These are phyloP conservation scores for Alternaria ethzedia DNA, from an alignment of 2,329 filamentous ascomycete species.

Conservation along the genomic window DNA sequence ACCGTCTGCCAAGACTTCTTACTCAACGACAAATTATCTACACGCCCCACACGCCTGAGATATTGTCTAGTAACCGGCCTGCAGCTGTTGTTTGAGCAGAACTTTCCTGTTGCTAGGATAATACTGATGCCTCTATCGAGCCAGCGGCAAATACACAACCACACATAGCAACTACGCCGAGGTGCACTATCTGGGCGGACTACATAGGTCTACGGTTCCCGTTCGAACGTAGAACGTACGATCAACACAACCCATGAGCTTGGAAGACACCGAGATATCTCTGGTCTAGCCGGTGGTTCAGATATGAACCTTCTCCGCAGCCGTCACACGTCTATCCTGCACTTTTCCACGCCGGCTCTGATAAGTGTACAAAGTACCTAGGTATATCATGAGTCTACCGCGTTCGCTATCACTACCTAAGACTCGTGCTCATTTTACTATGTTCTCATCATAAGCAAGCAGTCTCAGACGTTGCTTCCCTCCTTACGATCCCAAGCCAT, in stretches of 20 bases:
- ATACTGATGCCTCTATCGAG: neutral
- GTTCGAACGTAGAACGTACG: neutral
- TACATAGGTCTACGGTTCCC: neutral
- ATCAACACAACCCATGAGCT: neutral
- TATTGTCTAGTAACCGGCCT: neutral
- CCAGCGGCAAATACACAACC: neutral
- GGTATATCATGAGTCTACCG: neutral
- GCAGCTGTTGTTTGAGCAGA: neutral
- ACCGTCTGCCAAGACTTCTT: neutral
- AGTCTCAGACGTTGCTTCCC: neutral
- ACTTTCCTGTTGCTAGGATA: neutral
- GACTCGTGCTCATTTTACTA: neutral
- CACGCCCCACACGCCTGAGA: neutral
- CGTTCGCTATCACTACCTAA: neutral
- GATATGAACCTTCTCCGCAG: neutral
- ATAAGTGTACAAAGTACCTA: neutral
- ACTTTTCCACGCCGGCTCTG: neutral
- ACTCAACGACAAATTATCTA: neutral
- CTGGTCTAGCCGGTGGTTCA: neutral
- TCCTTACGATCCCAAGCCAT: constrained; percentile 1
- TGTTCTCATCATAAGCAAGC: neutral
- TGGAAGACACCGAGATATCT: neutral
- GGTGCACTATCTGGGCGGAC: neutral
- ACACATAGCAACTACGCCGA: neutral
- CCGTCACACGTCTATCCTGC: neutral